Evolutionary conservation across 2,329 filamentous ascomycete genomes (phyloP), one percentile per base, ranked within the genome.

Genomic region (Penicillium vulpinum): DNA sequence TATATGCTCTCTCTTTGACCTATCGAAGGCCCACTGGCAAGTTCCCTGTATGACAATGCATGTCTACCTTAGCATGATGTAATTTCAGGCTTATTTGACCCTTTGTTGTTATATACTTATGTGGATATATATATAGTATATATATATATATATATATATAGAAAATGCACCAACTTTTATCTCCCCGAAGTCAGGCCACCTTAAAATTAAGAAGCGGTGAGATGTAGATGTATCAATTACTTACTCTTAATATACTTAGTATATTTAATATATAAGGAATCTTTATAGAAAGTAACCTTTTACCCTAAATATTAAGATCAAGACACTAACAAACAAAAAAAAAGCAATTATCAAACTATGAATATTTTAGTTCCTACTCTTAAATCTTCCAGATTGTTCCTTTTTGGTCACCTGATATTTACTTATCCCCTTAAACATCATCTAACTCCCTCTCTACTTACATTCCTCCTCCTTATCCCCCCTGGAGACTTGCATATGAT

Each of bases 401-500:
- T 35, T 35, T 13, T 35, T 35, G 31, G 15, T 35, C 31, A 35
- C 31, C 31, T 35, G 31, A 35, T 35, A n/a, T n/a, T n/a, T 35
- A 5, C 16, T 6, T 35, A 33, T 46, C 24, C 41, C 40, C 22
- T 24, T 54, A 52, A 38, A 40, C 46, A 59, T 35, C 15, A 16
- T 31, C 60, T 54, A 22, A 33, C n/a, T 36, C 39, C 33, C 26
- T 31, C 26, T 24, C 24, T 24, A 11, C 26, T 18, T n/a, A 13
- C 10, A 50, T 31, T n/a, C 40, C 48, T 24, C 28, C 38, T 26
- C 28, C 35, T 22, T 18, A 35, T n/a, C n/a, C n/a, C n/a, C n/a
- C n/a, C n/a, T n/a, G n/a, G n/a, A n/a, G n/a, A n/a, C n/a, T 51
- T 47, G 53, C 43, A 39, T 41, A 21, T 35, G 43, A 39, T 41